Evolutionary conservation across 768 basidiomycete species (phyloP).

Genomic region (Exsudoporus frostii): DNA sequence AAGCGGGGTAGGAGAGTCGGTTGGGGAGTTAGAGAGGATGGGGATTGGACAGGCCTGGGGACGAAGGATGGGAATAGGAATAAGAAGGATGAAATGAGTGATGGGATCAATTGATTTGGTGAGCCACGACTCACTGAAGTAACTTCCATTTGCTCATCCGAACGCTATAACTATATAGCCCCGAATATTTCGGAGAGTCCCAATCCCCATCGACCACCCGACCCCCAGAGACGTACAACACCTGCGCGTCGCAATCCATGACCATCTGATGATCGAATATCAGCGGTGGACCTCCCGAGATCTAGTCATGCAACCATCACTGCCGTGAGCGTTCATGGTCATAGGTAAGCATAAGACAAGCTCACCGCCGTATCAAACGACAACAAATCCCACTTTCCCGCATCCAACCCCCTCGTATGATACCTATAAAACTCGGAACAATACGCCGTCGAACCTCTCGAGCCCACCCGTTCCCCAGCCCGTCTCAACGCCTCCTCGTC

Average conservation of each 20-base stretch:
- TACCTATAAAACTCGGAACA: constrained; percentile 78
- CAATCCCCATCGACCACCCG: constrained; percentile 66
- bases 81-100: not conserved
- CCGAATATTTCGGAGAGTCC: constrained; percentile 60
- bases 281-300: constrained; percentile 65
- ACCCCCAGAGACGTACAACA: constrained; percentile 75
- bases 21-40: constrained; percentile 27
- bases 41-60: constrained; percentile 22
- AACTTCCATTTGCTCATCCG: constrained; percentile 62
- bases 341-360: not conserved
- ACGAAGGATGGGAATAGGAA: too few species aligned
- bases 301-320: constrained; percentile 32
- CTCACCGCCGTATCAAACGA: constrained; percentile 65
- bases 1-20: constrained; percentile 56
- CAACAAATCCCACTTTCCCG: constrained; percentile 71
- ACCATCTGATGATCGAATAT: constrained; percentile 82
- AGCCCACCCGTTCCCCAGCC: constrained; percentile 19
- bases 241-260: constrained; percentile 67
- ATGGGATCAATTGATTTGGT: not conserved
- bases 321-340: not conserved
- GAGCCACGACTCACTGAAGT: constrained; percentile 51
- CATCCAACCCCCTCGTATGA: constrained; percentile 36
- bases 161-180: constrained; percentile 71
- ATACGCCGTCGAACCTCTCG: constrained; percentile 29
- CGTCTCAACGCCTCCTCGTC: constrained; percentile 19